These are phyloP conservation scores for Chaetomium sp. DNA, from an alignment of 2,329 filamentous ascomycete genomes.

Conservation along the genomic window DNA sequence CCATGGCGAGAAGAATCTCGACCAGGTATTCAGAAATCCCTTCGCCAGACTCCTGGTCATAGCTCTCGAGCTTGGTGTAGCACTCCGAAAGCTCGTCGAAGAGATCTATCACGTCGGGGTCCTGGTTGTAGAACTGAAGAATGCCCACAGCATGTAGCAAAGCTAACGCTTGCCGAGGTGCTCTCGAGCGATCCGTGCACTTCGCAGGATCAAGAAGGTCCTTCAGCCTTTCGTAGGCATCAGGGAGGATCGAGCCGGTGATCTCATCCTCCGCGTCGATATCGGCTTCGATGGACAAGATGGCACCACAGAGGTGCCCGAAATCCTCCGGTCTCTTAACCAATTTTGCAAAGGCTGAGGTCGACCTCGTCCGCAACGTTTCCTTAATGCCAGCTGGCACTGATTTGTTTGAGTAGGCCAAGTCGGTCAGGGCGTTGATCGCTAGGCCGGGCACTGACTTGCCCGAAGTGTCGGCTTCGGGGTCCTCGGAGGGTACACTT, in stretches of 20 bases:
- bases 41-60: conserved; percentile 55
- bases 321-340: conserved; percentile 57
- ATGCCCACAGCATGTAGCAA: conserved; percentile 83
- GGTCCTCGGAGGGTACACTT: conserved; percentile 41
- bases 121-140: conserved; percentile 86
- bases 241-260: conserved; percentile 54
- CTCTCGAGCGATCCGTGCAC: conserved; percentile 27
- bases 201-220: conserved; percentile 51
- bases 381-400: conserved; percentile 58
- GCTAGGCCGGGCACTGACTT: conserved; percentile 47
- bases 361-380: conserved; percentile 58
- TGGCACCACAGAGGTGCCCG: conserved; percentile 55
- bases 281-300: conserved; percentile 55
- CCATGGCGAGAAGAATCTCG: conserved; percentile 87
- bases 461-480: conserved; percentile 38
- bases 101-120: conserved; percentile 80
- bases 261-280: conserved; percentile 56
- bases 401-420: conserved; percentile 56
- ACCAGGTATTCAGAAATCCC: conserved; percentile 72
- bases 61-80: conserved; percentile 65
- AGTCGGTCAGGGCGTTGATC: conserved; percentile 55
- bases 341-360: conserved; percentile 60
- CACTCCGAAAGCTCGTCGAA: conserved; percentile 80
- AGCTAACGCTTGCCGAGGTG: conserved; percentile 66
- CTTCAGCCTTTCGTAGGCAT: conserved; percentile 50